phyloP scores from a whole-genome alignment of 805 yeast genomes.

The Lachancea meyersii region DNA sequence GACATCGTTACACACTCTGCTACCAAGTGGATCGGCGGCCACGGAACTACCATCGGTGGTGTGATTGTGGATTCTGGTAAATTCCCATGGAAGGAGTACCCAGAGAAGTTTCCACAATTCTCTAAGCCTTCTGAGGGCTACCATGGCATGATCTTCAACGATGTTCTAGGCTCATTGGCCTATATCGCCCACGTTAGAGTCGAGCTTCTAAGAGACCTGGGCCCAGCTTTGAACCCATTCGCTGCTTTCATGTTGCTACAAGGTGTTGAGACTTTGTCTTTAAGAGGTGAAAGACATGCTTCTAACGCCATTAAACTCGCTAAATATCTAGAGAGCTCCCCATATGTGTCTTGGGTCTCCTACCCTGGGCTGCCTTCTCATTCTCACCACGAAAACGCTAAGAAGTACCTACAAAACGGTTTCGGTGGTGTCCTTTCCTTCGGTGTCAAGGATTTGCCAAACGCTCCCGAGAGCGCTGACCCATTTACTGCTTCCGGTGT shows the following conservation, averaged over 20 bases:
- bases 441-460: constrained; percentile 65
- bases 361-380: constrained; percentile 83
- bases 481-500: constrained; percentile 76
- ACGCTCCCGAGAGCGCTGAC: constrained; percentile 42
- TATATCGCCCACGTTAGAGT: constrained; percentile 74
- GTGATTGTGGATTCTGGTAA: constrained; percentile 85
- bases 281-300: constrained; percentile 91
- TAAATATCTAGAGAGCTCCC: constrained; percentile 60
- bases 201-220: constrained; percentile 85
- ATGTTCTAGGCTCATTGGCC: constrained; percentile 74
- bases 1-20: constrained; percentile 92
- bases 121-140: constrained; percentile 88
- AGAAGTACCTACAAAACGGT: constrained; percentile 73
- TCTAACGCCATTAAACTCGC: constrained; percentile 78
- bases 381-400: constrained; percentile 72
- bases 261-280: constrained; percentile 89
- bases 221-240: constrained; percentile 85
- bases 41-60: constrained; percentile 93
- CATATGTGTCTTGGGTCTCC: constrained; percentile 81
- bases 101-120: constrained; percentile 86
- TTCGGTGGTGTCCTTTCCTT: constrained; percentile 86
- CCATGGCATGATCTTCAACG: constrained; percentile 80
- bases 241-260: constrained; percentile 79
- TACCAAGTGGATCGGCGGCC: constrained; percentile 97
- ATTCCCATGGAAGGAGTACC: constrained; percentile 83